Evolutionary conservation across 768 basidiomycete species (phyloP).

Genomic region (Lanmaoa pseudosensibilis): DNA sequence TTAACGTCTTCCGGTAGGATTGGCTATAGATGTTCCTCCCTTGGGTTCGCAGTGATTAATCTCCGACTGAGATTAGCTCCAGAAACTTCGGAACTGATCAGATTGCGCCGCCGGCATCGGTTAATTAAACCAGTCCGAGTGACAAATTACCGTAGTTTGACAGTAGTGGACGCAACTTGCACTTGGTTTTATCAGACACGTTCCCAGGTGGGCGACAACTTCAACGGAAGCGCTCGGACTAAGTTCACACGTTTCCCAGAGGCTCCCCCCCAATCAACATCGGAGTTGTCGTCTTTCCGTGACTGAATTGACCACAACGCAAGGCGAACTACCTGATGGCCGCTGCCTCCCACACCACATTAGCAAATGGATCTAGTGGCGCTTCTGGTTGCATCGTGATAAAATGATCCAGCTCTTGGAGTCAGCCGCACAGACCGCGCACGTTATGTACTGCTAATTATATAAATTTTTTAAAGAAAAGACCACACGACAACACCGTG

Average conservation of each 20-base stretch:
- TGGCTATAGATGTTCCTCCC: too few species aligned
- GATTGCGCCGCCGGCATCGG: background rate
- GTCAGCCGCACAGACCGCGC: background rate
- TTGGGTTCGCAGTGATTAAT: too few species aligned
- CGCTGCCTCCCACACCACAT: background rate
- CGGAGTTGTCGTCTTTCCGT: background rate
- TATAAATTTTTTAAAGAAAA: background rate
- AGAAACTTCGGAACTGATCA: background rate
- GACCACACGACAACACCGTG: background rate
- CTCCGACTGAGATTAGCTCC: background rate
- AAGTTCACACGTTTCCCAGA: background rate
- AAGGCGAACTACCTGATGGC: background rate
- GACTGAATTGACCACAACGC: background rate
- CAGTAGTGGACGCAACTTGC: background rate
- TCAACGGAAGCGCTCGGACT: background rate
- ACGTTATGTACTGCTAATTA: background rate
- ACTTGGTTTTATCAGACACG: background rate
- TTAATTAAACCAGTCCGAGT: background rate
- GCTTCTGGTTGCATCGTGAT: background rate
- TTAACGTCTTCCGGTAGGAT: too few species aligned
- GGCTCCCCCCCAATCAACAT: background rate
- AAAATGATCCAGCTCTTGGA: background rate
- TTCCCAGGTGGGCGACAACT: background rate
- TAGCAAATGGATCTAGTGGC: background rate
- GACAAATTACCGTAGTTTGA: background rate